Evolutionary conservation across 441 rosid species (phyloP), one percentile per base, ranked within the genome.

Genomic region (Adansonia rubrostipa): DNA sequence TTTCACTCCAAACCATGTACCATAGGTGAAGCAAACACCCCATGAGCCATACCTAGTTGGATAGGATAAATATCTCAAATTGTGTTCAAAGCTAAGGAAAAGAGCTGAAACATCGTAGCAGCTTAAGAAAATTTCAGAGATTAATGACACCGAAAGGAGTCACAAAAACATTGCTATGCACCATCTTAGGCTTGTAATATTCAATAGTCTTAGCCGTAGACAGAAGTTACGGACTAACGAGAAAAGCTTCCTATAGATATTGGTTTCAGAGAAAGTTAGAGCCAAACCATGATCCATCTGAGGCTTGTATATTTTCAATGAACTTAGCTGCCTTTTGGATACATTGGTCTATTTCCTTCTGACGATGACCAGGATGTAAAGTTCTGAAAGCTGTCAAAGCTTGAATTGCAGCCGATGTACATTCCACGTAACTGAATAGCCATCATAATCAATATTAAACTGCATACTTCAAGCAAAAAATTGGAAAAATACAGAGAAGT

Each of bases 1-100:
- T 77, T 84, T 89, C 78, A 95, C 85, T 66, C 97, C 98, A 80
- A 93, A 95, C 99, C 97, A 93, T 10, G 87, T 88, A 71, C 87
- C 98, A 61, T 95, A 92, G 24, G 97, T 95, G 89, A 91, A 95
- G 90, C 99, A 93, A 77, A 95, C 96, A 73, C 84, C 98, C 98
- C 97, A 95, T 56, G 99, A 93, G 47, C 99, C 99, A 84, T 93
- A 91, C 99, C 99, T 93, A 75, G 45, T 71, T 45, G 45, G 22
- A 2, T 17, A 58, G 62, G 2, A 47, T 48, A n/a, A 47, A 7
- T 33, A 67, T 45, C 17, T 71, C 53, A 24, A 28, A 47, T 44
- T 42, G 22, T 72, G 71, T 14, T 72, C 14, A 72, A 61, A 74
- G 48, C 71, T 44, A 20, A 57, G 58, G 0, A 36, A 10, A 33